Evolutionary conservation across 345 rosid genomes (phyloP).

Genomic region (Gossypioides kirkii): DNA sequence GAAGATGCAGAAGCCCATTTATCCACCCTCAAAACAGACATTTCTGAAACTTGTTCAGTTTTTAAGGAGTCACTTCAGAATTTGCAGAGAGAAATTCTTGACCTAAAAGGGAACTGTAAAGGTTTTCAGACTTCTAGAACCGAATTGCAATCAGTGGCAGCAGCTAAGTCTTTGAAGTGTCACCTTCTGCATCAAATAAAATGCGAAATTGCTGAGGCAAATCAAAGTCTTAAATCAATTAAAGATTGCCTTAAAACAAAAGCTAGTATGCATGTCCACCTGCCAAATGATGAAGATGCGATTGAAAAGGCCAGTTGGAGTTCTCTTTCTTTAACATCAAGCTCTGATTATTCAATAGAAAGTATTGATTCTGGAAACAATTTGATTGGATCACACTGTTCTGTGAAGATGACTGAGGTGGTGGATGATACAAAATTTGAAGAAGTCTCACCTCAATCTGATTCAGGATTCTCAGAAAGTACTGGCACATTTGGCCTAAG

Average conservation of each 20-base stretch:
- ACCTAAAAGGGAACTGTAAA: slow-evolving; percentile 22
- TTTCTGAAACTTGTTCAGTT: slow-evolving; percentile 22
- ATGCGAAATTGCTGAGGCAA: slow-evolving; percentile 38
- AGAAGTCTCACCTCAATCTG: slow-evolving; percentile 24
- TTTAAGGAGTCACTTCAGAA: slow-evolving; percentile 24
- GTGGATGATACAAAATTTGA: slow-evolving; percentile 18
- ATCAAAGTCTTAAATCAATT: slow-evolving; percentile 29
- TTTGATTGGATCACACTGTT: slow-evolving; percentile 18
- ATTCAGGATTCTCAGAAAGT: slow-evolving; percentile 23
- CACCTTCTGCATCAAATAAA: slow-evolving; percentile 37
- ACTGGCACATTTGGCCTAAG: slow-evolving; percentile 26
- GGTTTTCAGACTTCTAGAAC: slow-evolving; percentile 2
- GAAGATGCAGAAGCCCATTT: slow-evolving; percentile 27
- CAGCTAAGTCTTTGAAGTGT: slow-evolving; percentile 17
- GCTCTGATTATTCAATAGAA: slow-evolving; percentile 42
- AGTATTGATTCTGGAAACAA: slow-evolving; percentile 25
- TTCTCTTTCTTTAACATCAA: slow-evolving; percentile 47
- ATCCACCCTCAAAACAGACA: slow-evolving; percentile 21
- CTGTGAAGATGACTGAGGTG: slow-evolving; percentile 18
- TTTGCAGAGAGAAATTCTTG: slow-evolving; percentile 25
- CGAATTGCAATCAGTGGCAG: slow-evolving; percentile 16
- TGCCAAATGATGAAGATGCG: slow-evolving; percentile 30
- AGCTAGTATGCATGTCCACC: slow-evolving; percentile 17
- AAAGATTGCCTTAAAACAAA: slow-evolving; percentile 31
- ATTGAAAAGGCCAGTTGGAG: slow-evolving; percentile 43